Percentiles rank a stretch among this genome's conserved stretches.
phyloP scores from a whole-genome alignment of 116 monocot genomes.

The Iris pallida region DNA sequence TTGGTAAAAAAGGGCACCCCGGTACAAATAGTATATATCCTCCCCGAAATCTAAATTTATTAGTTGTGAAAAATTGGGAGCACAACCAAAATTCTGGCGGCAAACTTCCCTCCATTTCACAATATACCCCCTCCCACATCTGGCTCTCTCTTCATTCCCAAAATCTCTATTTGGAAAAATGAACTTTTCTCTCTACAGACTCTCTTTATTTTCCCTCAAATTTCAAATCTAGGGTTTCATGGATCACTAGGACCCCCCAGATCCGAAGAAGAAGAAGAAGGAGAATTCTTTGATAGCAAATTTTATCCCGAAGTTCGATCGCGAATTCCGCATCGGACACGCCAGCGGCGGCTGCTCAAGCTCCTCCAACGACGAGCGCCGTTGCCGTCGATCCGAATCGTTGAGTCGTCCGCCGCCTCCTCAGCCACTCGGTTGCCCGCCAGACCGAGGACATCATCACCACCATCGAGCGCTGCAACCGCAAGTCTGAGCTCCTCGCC shows the following conservation, averaged over 20 bases:
- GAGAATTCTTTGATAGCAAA: constrained; percentile 16
- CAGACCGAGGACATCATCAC: constrained; percentile 34
- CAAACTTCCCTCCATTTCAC: too few relatives aligned
- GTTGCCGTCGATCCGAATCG: constrained; percentile 7
- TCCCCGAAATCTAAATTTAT: too few relatives aligned
- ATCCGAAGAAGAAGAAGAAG: too few relatives aligned
- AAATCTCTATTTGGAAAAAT: neutral
- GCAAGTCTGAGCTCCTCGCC: constrained; percentile 28
- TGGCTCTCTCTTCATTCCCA: neutral
- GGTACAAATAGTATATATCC: too few relatives aligned
- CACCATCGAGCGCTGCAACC: constrained; percentile 27
- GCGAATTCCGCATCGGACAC: constrained; percentile 12
- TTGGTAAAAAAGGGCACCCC: too few relatives aligned
- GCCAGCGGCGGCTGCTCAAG: neutral
- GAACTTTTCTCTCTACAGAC: constrained; percentile 12
- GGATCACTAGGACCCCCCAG: neutral
- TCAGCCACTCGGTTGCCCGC: constrained; percentile 25
- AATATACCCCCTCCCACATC: too few relatives aligned
- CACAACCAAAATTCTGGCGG: too few relatives aligned
- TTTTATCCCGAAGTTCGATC: constrained; percentile 17
- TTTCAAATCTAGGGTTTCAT: constrained; percentile 7
- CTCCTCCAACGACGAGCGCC: constrained; percentile 8
- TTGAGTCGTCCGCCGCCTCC: constrained; percentile 27
- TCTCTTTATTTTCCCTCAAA: constrained; percentile 2
- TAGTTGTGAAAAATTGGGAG: too few relatives aligned